A percentile compares a stretch with the other conserved stretches of the same genome.
Evolutionary conservation across 2,329 filamentous ascomycete genomes (phyloP).

Genomic region (Aspergillus proliferans): DNA sequence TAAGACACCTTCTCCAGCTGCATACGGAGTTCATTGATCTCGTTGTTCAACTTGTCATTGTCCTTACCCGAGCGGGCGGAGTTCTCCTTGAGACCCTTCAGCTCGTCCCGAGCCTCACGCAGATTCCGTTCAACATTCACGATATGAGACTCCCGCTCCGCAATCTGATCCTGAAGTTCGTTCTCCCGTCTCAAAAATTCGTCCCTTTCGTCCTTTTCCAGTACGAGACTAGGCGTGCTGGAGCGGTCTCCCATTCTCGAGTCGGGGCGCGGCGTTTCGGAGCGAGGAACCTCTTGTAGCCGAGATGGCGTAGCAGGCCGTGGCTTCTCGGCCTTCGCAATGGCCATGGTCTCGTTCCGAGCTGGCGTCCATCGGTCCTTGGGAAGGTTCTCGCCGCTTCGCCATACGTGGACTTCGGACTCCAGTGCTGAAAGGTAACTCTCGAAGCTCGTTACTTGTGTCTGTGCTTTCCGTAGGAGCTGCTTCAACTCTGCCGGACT

Average conservation of each 20-base stretch:
- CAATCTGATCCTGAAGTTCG: slow-evolving; percentile 91
- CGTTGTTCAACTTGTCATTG: slow-evolving; percentile 77
- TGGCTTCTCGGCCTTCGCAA: slow-evolving; percentile 44
- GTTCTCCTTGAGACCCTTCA: slow-evolving; percentile 77
- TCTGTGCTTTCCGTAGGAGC: slow-evolving; percentile 85
- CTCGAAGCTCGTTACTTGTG: slow-evolving; percentile 82
- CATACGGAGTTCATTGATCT: slow-evolving; percentile 93
- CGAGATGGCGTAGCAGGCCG: slow-evolving; percentile 38
- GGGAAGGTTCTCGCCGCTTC: slow-evolving; percentile 78
- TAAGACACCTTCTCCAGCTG: slow-evolving; percentile 92
- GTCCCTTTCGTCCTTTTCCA: slow-evolving; percentile 95
- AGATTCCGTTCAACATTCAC: slow-evolving; percentile 73
- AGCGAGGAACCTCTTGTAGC: slow-evolving; percentile 42
- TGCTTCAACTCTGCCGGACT: slow-evolving; percentile 92
- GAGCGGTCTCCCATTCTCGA: slow-evolving; percentile 71
- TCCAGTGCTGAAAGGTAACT: slow-evolving; percentile 78
- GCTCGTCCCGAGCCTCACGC: slow-evolving; percentile 77
- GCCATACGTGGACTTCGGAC: slow-evolving; percentile 79
- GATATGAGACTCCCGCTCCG: slow-evolving; percentile 82
- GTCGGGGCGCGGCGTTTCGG: slow-evolving; percentile 58
- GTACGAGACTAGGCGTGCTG: slow-evolving; percentile 75
- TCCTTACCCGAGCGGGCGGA: slow-evolving; percentile 77
- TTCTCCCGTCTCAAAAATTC: slow-evolving; percentile 94
- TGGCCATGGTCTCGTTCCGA: slow-evolving; percentile 49
- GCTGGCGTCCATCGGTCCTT: slow-evolving; percentile 80